phyloP scores from a whole-genome alignment of 78 protist genomes.

The Chrysochromulina tobinii region DNA sequence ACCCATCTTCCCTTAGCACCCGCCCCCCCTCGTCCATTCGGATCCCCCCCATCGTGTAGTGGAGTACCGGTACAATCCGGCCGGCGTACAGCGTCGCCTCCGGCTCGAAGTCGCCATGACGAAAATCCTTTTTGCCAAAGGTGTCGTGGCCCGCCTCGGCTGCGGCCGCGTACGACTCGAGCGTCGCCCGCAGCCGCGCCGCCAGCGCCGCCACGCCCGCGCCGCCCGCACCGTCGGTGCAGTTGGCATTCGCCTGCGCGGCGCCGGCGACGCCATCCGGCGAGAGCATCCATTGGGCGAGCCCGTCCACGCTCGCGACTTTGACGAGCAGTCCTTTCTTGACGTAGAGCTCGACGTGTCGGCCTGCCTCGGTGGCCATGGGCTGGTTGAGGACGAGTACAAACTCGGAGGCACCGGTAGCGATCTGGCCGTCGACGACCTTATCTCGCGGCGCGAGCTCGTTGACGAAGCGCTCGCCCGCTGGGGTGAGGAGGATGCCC shows the following conservation, averaged over 20 bases:
- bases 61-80: conserved; percentile 75
- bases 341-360: conserved; percentile 27
- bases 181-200: conserved; percentile 28
- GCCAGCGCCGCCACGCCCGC: not conserved
- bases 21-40: conserved; percentile 14
- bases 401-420: not conserved
- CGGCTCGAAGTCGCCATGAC: not conserved
- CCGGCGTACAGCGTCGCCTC: conserved; percentile 31
- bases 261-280: not conserved
- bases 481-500: conserved; percentile 64
- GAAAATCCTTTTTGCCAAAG: conserved; percentile 65
- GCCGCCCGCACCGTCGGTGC: no score
- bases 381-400: not conserved
- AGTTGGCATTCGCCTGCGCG: not conserved
- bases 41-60: conserved; percentile 87
- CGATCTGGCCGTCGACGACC: conserved; percentile 30
- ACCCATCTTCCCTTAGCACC: conserved; percentile 28
- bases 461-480: conserved; percentile 61
- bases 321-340: conserved; percentile 35
- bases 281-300: not conserved
- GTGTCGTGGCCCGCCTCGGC: conserved; percentile 45
- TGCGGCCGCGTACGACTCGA: conserved; percentile 43
- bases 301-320: not conserved
- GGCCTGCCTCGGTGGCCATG: not conserved
- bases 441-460: conserved; percentile 54